These are phyloP conservation scores for Suillus luteus DNA, from an alignment of 768 basidiomycete species.

Conservation along the genomic window DNA sequence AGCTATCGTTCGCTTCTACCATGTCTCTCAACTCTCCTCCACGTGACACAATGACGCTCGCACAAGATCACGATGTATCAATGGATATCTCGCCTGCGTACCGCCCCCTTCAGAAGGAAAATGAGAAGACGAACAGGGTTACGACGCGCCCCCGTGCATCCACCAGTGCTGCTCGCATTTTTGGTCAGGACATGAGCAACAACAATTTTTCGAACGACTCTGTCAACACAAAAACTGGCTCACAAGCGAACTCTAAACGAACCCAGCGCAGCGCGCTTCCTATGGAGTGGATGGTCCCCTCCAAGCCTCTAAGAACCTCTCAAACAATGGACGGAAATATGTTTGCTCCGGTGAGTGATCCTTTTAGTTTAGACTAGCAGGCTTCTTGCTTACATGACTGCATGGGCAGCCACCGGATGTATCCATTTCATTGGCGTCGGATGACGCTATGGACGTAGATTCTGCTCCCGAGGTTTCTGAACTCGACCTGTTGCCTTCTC, in stretches of 20 bases:
- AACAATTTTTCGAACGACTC: constrained; percentile 34
- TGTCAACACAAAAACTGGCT: constrained; percentile 31
- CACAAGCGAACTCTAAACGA: constrained; percentile 49
- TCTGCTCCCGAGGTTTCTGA: constrained; percentile 43
- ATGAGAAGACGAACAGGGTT: constrained; percentile 31
- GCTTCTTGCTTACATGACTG: constrained; percentile 22
- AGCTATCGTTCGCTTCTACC: constrained; percentile 80
- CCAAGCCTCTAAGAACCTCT: constrained; percentile 23
- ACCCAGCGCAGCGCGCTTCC: constrained; percentile 68
- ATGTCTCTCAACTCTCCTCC: constrained; percentile 79
- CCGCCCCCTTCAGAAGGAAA: constrained; percentile 28
- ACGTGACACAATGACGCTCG: constrained; percentile 44
- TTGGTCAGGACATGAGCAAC: constrained; percentile 78
- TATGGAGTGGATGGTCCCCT: constrained; percentile 53
- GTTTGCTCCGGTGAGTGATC: constrained; percentile 30
- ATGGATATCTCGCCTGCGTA: constrained; percentile 85
- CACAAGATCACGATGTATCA: constrained; percentile 56
- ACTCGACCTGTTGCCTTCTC: constrained; percentile 35
- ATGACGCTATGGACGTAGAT: constrained; percentile 84
- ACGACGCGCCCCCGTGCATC: constrained; percentile 61
- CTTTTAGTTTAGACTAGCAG: constrained; percentile 12
- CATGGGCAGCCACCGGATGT: constrained; percentile 34
- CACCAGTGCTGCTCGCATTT: constrained; percentile 65
- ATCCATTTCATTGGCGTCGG: constrained; percentile 46
- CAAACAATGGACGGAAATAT: constrained; percentile 30